phyloP scores from a whole-genome alignment of 1,284 basidiomycete species.

The Fomitopsis pinicola region DNA sequence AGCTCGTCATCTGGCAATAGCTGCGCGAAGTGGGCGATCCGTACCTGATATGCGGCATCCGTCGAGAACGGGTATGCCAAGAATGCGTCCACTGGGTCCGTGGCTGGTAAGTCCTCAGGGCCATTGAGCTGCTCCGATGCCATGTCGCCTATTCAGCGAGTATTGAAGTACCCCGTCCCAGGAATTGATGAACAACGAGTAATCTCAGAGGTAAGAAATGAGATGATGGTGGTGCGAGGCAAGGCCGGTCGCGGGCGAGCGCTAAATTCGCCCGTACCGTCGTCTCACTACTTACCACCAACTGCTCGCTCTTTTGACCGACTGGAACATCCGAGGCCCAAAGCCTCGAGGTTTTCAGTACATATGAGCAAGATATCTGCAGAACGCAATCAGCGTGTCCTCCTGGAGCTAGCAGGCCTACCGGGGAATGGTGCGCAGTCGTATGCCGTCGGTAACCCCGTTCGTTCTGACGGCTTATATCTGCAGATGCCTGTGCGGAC shows the following conservation, averaged over 20 bases:
- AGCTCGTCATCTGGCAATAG: background rate
- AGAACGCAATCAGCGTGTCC: constrained; percentile 64
- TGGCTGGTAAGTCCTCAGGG: too few relatives aligned
- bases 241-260: background rate
- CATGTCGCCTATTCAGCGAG: background rate
- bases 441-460: constrained; percentile 11
- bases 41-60: constrained; percentile 4
- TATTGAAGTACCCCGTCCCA: too few relatives aligned
- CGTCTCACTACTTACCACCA: too few relatives aligned
- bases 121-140: too few relatives aligned
- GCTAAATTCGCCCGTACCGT: too few relatives aligned
- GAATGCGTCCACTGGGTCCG: background rate
- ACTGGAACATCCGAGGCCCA: too few relatives aligned
- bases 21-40: background rate
- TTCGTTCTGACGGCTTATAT: constrained; percentile 9
- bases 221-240: background rate
- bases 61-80: constrained; percentile 5
- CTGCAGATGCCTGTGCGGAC: constrained; percentile 75
- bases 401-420: constrained; percentile 60
- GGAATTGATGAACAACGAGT: too few relatives aligned
- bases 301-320: too few relatives aligned
- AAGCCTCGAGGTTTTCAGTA: too few relatives aligned
- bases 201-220: background rate
- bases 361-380: constrained; percentile 48
- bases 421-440: constrained; percentile 69